These are phyloP conservation scores for Hemileia vastatrix DNA, from an alignment of 1,284 basidiomycete genomes.

Conservation along the genomic window DNA sequence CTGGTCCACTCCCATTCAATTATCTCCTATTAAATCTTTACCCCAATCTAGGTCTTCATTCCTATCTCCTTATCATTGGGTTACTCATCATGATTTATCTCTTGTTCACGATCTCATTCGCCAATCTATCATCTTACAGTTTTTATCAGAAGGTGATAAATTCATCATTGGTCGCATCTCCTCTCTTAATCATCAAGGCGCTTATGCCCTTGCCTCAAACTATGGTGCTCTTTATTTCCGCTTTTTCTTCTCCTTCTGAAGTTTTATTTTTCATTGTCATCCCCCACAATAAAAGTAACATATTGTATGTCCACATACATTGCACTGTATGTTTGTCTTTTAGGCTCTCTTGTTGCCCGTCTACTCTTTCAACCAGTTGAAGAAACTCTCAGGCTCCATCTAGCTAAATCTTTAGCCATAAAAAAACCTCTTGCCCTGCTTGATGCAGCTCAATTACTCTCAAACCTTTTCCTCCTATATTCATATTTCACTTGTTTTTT, in stretches of 20 bases:
- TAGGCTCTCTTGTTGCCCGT: slow-evolving; percentile 79
- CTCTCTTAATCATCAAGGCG: slow-evolving; percentile 74
- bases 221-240: slow-evolving; percentile 65
- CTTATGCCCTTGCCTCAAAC: slow-evolving; percentile 85
- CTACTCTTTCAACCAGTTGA: slow-evolving; percentile 88
- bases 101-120: slow-evolving; percentile 68
- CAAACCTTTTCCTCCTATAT: slow-evolving; percentile 60
- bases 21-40: neutral
- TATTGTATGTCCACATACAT: neutral
- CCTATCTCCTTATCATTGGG: slow-evolving; percentile 22
- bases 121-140: slow-evolving; percentile 83
- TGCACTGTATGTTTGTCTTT: neutral
- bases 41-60: neutral
- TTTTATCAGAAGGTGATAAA: slow-evolving; percentile 91
- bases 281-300: neutral
- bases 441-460: slow-evolving; percentile 37
- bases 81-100: slow-evolving; percentile 49
- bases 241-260: neutral
- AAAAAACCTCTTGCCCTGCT: slow-evolving; percentile 21
- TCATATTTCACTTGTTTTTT: slow-evolving; percentile 61
- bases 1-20: slow-evolving; percentile 18
- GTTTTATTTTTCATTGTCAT: neutral
- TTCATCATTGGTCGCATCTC: slow-evolving; percentile 73
- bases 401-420: slow-evolving; percentile 57
- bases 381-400: slow-evolving; percentile 75